A percentile compares a stretch with the other conserved stretches of the same genome.
Conservation (phyloP, 2,329 filamentous ascomycete genomes). For the Teratosphaeria epicoccoides region DNA sequence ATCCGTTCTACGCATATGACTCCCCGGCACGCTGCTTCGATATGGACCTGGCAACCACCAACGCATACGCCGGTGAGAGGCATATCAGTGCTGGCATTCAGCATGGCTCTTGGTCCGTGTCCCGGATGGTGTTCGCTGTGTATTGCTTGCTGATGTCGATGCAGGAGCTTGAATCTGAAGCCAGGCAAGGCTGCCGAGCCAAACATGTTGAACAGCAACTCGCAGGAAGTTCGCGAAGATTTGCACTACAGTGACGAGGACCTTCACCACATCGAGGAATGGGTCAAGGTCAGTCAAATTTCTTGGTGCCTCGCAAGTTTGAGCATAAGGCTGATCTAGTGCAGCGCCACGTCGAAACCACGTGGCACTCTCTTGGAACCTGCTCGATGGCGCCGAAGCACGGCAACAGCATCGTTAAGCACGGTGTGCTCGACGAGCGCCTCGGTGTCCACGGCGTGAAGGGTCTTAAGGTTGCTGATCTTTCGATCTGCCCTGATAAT, state of each 20-base stretch:
- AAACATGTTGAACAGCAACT: constrained; percentile 53
- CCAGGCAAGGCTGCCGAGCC: constrained; percentile 41
- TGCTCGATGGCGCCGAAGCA: constrained; percentile 68
- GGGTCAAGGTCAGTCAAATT: constrained; percentile 49
- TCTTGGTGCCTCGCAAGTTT: not conserved
- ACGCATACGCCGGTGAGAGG: constrained; percentile 61
- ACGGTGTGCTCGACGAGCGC: constrained; percentile 66
- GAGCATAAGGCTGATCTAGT: constrained; percentile 3
- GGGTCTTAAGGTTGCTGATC: constrained; percentile 65
- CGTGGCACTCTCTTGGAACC: constrained; percentile 57
- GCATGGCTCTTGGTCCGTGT: constrained; percentile 40
- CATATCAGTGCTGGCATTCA: constrained; percentile 62
- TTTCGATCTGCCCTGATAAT: constrained; percentile 69
- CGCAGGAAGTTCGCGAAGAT: constrained; percentile 49
- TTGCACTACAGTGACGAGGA: constrained; percentile 56
- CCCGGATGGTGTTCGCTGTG: not conserved
- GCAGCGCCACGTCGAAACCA: constrained; percentile 62
- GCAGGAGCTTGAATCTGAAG: constrained; percentile 53
- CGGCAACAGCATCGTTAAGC: constrained; percentile 70
- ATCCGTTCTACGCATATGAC: constrained; percentile 63
- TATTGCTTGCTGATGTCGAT: constrained; percentile 1
- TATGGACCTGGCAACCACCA: constrained; percentile 64
- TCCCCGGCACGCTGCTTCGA: constrained; percentile 60
- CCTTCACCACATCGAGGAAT: constrained; percentile 56
- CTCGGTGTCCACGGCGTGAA: constrained; percentile 69